Conservation (phyloP, 2,329 filamentous ascomycete species). For the Plectosphaerella plurivora region DNA sequence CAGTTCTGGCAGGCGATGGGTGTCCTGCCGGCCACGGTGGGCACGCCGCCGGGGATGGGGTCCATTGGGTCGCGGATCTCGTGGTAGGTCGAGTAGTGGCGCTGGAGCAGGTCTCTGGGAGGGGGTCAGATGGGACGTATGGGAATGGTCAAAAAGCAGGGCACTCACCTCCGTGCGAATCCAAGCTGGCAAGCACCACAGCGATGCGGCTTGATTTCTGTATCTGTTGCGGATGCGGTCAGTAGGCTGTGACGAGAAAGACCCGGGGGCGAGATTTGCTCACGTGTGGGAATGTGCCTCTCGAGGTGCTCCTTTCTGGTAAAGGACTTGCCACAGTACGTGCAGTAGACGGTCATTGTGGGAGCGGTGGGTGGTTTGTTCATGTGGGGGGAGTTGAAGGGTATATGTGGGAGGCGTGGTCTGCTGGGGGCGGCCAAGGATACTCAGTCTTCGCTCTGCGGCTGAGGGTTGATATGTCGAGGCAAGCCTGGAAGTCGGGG, state of each 20-base stretch:
- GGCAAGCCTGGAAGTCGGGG: not conserved
- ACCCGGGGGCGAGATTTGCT: too few species aligned
- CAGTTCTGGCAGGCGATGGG: conserved; percentile 34
- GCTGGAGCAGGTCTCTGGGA: conserved; percentile 43
- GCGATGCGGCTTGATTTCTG: conserved; percentile 49
- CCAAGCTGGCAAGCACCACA: conserved; percentile 44
- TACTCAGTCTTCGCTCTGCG: not conserved
- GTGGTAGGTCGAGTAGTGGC: conserved; percentile 48
- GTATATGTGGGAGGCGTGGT: not conserved
- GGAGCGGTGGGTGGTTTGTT: not conserved
- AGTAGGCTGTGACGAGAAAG: conserved; percentile 6
- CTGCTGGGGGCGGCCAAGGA: not conserved
- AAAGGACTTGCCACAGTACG: conserved; percentile 51
- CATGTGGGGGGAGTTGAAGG: not conserved
- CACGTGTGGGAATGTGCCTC: conserved; percentile 48
- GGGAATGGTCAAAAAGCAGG: not conserved
- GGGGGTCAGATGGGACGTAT: conserved; percentile 9
- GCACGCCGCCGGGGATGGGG: conserved; percentile 35
- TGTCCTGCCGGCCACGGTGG: conserved; percentile 31
- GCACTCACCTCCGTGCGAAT: conserved; percentile 42
- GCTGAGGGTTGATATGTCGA: not conserved
- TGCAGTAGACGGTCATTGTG: conserved; percentile 39
- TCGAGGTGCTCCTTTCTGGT: conserved; percentile 54
- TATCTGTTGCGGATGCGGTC: conserved; percentile 31
- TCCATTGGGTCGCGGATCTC: conserved; percentile 42